Base-by-base conservation (phyloP, 345 rosid genomes). In the Gossypium australe region DNA sequence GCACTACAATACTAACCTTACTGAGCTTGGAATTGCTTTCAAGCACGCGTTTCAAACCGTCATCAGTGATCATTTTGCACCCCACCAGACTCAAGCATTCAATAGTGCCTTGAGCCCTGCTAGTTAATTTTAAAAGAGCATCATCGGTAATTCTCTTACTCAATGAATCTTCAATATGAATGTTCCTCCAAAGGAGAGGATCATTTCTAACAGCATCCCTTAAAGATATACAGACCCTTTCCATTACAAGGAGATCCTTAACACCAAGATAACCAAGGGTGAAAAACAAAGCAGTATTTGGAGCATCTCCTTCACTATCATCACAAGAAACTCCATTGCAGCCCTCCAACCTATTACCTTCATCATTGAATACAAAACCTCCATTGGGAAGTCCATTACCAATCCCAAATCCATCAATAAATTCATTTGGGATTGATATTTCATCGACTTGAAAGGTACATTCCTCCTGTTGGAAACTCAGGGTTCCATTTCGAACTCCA, bases 81-180 rank as follows among this genome's bases (percentile, higher is more conserved):
- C 62, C 78, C 8, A 75, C 72, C 9, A 75, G 52, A 67, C 65
- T 75, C 72, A 75, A 67, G 78, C 56, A 53, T 53, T 75, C 44
- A 10, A 75, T 52, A 56, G 72, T 75, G 57, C 78, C 78, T 53
- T 55, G 72, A 75, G 78, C 78, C 65, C 72, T 75, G 78, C 55
- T 57, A 56, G 78, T 66, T 51, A 75, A 43, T 66, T 65, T 75
- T 55, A 66, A 59, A 44, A 75, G 72, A 75, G 72, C 43, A 22
- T 75, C 72, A 43, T 75, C 72, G 4, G 72, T 75, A 41, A 75
- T 75, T 20, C 9, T 66, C 45, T 53, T 22, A 55, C 25, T 75
- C 48, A 75, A 44, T 2, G 78, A 47, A 47, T 41, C 65, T 3
- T 66, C 44, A 11, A 75, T 56, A 7, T 75, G 65, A 11, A 75